Evolutionary conservation across 495 filamentous ascomycete species (phyloP), one percentile per base, ranked within the genome.

Genomic region (Diplogelasinospora grovesii): DNA sequence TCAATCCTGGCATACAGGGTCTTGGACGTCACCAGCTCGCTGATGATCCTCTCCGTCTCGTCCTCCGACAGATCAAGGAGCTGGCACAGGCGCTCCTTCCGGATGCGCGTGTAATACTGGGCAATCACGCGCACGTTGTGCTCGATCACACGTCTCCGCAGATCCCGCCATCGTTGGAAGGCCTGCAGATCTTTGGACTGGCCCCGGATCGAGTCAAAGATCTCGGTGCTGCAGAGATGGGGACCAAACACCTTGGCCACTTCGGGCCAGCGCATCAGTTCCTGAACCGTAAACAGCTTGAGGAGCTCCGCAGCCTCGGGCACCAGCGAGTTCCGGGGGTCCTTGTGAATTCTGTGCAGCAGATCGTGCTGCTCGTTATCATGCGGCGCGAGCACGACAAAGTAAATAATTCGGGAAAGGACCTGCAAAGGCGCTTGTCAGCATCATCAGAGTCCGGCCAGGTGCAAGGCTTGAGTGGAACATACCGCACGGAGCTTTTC

Each of bases 341-440:
- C 83, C 49, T 70, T 66, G 61, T 86, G 78, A 55, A 97, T 82
- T 50, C 92, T 86, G 65, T 98, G 92, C 46, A 98, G 75, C 33
- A 98, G 85, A 48, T 98, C 92, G 53, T 88, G 90, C 65, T 98
- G 92, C 57, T 98, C 92, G 66, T 98, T 98, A 71, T 96, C 90
- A 67, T 97, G 86, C 8, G 93, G 89, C 7, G 92, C 83, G 41
- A 98, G 85, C 46, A 96, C 89, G 57, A 96, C 79, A 68, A 93
- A 98, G 71, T 92, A 97, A 65, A 97, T 86, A 52, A 96, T 86
- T 48, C 90, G 78, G 66, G 93, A 85, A 32, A 97, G 78, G 22
- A 85, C 78, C 89, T 60, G 38, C 19, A 3, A 16, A 40, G n/a
- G 43, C 41, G 48, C 69, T 54, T 74, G 57, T 13, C 47, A 41